These are phyloP conservation scores for Malus hybrid DNA, from an alignment of 331 rosid genomes.

Conservation along the genomic window DNA sequence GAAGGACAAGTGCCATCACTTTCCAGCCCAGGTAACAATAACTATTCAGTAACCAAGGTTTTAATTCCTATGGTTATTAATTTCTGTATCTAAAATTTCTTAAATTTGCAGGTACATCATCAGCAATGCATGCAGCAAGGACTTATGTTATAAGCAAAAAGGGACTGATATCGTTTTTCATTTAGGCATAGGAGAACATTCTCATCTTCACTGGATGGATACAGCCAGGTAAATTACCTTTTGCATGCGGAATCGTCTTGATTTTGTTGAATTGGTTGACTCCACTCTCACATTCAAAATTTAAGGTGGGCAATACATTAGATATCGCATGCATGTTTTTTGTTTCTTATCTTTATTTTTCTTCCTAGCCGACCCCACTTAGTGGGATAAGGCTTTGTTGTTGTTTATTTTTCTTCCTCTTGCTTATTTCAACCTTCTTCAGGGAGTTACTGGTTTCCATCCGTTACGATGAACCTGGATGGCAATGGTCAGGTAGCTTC, in stretches of 20 bases:
- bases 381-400: too few species aligned
- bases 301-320: neutral
- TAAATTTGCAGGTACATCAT: slow-evolving; percentile 69
- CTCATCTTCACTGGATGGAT: slow-evolving; percentile 94
- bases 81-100: slow-evolving; percentile 11
- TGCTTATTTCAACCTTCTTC: slow-evolving; percentile 19
- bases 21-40: slow-evolving; percentile 86
- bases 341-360: neutral
- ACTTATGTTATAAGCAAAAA: slow-evolving; percentile 74
- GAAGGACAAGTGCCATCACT: slow-evolving; percentile 70
- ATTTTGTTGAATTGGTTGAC: neutral
- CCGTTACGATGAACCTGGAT: slow-evolving; percentile 80
- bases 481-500: slow-evolving; percentile 99
- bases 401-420: neutral
- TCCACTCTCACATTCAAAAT: neutral
- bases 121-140: slow-evolving; percentile 89
- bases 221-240: slow-evolving; percentile 45
- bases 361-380: neutral
- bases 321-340: neutral
- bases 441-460: slow-evolving; percentile 89
- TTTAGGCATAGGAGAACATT: slow-evolving; percentile 62
- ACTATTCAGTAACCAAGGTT: neutral
- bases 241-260: neutral
- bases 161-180: slow-evolving; percentile 61
- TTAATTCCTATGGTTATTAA: neutral